Base-by-base conservation (phyloP, 106 monocot species). In the Platanthera zijinensis region DNA sequence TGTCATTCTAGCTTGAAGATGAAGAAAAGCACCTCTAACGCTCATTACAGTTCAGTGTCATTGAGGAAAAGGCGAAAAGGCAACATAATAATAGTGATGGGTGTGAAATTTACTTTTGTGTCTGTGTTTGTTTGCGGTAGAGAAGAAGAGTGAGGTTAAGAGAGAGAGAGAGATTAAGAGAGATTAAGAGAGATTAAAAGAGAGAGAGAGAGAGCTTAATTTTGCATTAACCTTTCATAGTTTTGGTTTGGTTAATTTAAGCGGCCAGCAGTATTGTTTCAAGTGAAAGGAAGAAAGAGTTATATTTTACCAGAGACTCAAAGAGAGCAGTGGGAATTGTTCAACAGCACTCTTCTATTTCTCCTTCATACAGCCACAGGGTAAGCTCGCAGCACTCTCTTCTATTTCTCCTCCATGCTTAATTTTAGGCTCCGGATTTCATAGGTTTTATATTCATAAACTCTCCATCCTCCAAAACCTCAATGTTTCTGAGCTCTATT, bases 1-100 rank as follows among this genome's bases (percentile, higher is more conserved):
- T 70, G 47, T 70, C 70, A 70, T n/a, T 70, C 70, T 47, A 70
- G 15, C 70, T 70, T 70, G 47, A 70, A 48, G 48, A 47, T 70
- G 70, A 70, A 70, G 70, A 70, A 14, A 70, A 70, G 48, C 13
- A 39, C 67, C 67, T 67, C 39, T 39, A 25, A 30, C 13, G 59
- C 17, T 47, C 70, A 48, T n/a, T 46, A 45, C 70, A 46, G 12
- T 70, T 47, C 48, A 48, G 1, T 47, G 7, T 48, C 28, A 70
- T 48, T 17, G 46, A 15, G 48, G 70, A 70, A 46, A 48, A 48
- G 70, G 70, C 70, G 70, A 70, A 46, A 48, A 48, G 70, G 70
- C 70, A 70, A 70, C 48, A 48, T 70, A 48, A 70, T 48, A 70
- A 48, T 70, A 48, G 70, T 17, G 70, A 66, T 30, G 11, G 28